Evolutionary conservation across 2,329 filamentous ascomycete genomes (phyloP).

Genomic region (Alternaria alternata): DNA sequence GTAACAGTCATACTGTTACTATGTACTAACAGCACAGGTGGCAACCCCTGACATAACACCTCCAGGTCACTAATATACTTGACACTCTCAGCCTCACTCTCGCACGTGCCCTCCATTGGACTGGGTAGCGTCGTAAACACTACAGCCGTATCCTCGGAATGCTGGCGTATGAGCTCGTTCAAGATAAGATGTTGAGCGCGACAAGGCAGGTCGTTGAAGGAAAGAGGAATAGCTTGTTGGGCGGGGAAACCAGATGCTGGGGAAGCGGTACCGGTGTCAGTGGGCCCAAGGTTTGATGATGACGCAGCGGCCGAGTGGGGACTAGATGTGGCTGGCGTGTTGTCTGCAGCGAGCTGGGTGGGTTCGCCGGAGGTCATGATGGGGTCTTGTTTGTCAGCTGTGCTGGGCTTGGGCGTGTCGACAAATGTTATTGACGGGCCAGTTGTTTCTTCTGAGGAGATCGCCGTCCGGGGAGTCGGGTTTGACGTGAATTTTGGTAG

Average conservation of each 20-base stretch:
- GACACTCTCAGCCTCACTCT: slow-evolving; percentile 73
- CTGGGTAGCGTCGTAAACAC: slow-evolving; percentile 85
- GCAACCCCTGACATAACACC: slow-evolving; percentile 77
- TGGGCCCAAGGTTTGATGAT: background rate
- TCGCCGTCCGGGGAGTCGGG: slow-evolving; percentile 73
- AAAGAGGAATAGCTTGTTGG: slow-evolving; percentile 72
- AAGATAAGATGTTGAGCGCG: slow-evolving; percentile 86
- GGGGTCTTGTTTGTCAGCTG: slow-evolving; percentile 30
- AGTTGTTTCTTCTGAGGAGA: slow-evolving; percentile 68
- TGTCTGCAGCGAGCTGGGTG: slow-evolving; percentile 4
- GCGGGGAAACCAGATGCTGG: slow-evolving; percentile 59
- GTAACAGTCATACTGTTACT: slow-evolving; percentile 92
- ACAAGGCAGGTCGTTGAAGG: slow-evolving; percentile 86
- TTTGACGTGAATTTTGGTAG: slow-evolving; percentile 74
- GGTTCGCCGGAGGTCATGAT: slow-evolving; percentile 19
- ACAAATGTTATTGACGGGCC: slow-evolving; percentile 81
- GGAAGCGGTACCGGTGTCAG: slow-evolving; percentile 7
- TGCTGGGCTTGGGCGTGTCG: slow-evolving; percentile 49
- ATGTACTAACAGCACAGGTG: slow-evolving; percentile 79
- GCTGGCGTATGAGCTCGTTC: slow-evolving; percentile 76
- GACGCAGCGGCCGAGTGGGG: background rate
- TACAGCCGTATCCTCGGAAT: slow-evolving; percentile 68
- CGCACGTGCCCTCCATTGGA: slow-evolving; percentile 77
- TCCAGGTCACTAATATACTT: slow-evolving; percentile 81
- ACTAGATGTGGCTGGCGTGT: background rate